Percentiles rank a stretch among this genome's conserved stretches.
These are phyloP conservation scores for Cryptosporidium muris DNA, from an alignment of 169 alveolate genomes.

Conservation along the genomic window DNA sequence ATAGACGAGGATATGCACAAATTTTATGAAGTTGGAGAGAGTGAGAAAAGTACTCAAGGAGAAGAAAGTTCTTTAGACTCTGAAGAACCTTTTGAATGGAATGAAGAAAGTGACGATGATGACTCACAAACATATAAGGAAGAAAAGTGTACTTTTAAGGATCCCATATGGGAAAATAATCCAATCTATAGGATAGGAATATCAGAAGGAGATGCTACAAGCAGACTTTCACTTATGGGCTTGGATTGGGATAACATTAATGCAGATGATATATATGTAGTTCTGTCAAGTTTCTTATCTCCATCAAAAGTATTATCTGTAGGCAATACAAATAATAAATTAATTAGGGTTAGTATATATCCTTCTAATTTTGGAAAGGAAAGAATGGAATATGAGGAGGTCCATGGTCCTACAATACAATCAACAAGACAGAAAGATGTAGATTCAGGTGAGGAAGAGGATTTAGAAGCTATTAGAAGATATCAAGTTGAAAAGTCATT, in stretches of 20 bases:
- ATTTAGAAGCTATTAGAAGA: conserved; percentile 77
- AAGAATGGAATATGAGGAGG: conserved; percentile 88
- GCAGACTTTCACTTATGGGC: conserved; percentile 94
- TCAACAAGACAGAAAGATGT: conserved; percentile 28
- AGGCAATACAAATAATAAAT: conserved; percentile 83
- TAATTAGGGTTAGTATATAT: conserved; percentile 89
- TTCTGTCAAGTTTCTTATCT: conserved; percentile 88
- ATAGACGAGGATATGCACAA: conserved; percentile 53
- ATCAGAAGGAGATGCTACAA: conserved; percentile 83
- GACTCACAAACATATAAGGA: background rate
- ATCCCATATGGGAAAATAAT: conserved; percentile 55
- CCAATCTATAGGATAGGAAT: conserved; percentile 61
- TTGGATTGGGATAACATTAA: conserved; percentile 95
- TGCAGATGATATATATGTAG: conserved; percentile 91
- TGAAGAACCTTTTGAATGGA: conserved; percentile 69
- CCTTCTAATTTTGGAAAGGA: conserved; percentile 93
- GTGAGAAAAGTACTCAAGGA: conserved; percentile 30
- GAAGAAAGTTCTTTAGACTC: conserved; percentile 4
- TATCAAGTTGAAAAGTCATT: conserved; percentile 80
- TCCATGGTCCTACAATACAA: conserved; percentile 88
- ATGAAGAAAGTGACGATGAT: conserved; percentile 53
- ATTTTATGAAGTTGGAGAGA: conserved; percentile 39
- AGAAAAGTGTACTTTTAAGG: background rate
- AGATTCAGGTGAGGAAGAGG: conserved; percentile 73
- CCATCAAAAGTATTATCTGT: conserved; percentile 71